phyloP scores from a whole-genome alignment of 176 grass and related monocot genomes.

The sorghum (Sorghum bicolor) region Sorghum_bicolor_NCBIv3 NC_012879.2:11664001-11664500 shows the following conservation, averaged over 20 bases:
- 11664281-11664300: constrained; percentile 38
- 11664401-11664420: constrained; percentile 56
- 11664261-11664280: constrained; percentile 46
- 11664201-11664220: constrained; percentile 46
- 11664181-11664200: constrained; percentile 57
- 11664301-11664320: constrained; percentile 30
- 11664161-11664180: constrained; percentile 20
- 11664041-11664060: background rate
- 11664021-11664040: background rate
- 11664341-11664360: constrained; percentile 49
- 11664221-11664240: constrained; percentile 58
- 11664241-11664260: constrained; percentile 49
- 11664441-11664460: background rate
- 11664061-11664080: background rate
- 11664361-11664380: constrained; percentile 47
- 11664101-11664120: background rate
- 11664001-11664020: background rate
- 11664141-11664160: constrained; percentile 8
- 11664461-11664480: background rate
- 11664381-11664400: constrained; percentile 51
- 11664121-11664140: background rate
- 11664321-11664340: constrained; percentile 56
- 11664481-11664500: constrained; percentile 25
- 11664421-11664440: constrained; percentile 38
- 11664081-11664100: background rate